These are phyloP conservation scores for Pythium aristosporum DNA, from an alignment of 352 stramenopile species.

Conservation along the genomic window DNA sequence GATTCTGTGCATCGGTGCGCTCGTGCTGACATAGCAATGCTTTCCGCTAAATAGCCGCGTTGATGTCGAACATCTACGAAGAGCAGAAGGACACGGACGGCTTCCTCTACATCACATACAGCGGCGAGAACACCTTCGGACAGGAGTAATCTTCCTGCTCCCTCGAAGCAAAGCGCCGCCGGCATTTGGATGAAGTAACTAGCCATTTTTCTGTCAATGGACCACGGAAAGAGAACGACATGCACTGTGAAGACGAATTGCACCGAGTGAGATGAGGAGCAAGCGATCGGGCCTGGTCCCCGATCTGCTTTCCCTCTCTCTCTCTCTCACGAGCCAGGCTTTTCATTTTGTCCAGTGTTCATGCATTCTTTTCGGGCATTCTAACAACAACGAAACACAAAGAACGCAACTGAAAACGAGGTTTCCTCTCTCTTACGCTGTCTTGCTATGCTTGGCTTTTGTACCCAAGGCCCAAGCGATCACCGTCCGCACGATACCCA, in stretches of 20 bases:
- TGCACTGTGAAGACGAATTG: background rate
- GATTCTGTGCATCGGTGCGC: background rate
- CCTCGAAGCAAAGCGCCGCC: slow-evolving; percentile 2
- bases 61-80: slow-evolving; percentile 99
- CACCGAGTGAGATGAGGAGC: background rate
- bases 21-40: background rate
- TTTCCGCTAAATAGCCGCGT: slow-evolving; percentile 57
- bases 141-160: slow-evolving; percentile 35
- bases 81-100: slow-evolving; percentile 98
- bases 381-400: background rate
- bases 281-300: background rate
- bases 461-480: background rate
- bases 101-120: slow-evolving; percentile 99
- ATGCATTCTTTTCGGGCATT: background rate
- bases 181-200: slow-evolving; percentile 28
- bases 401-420: background rate
- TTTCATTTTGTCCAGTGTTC: background rate
- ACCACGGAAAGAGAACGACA: slow-evolving; percentile 7
- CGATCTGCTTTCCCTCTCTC: background rate
- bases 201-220: slow-evolving; percentile 31
- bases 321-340: background rate
- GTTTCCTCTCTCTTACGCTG: background rate
- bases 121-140: slow-evolving; percentile 99
- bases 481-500: slow-evolving; percentile 1
- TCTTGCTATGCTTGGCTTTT: slow-evolving; percentile 1